Percentiles rank a stretch among this genome's conserved stretches.
These are phyloP conservation scores for Pseudogymnoascus sp. DNA, from an alignment of 2,329 filamentous ascomycete genomes.

Conservation along the genomic window DNA sequence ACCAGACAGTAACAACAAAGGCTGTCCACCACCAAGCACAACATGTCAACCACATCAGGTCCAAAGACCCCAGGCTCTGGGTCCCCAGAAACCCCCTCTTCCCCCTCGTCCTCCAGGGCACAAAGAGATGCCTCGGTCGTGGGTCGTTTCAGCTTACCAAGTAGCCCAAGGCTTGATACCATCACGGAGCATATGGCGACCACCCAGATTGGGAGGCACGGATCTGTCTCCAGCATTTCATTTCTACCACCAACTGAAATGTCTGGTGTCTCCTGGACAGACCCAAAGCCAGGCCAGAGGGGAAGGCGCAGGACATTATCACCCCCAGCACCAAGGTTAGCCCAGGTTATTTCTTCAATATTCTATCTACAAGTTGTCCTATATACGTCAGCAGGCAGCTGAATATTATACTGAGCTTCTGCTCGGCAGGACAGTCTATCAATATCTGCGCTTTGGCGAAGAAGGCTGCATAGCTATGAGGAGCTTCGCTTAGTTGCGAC, in stretches of 20 bases:
- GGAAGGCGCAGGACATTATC: slow-evolving; percentile 26
- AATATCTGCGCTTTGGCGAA: neutral
- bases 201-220: slow-evolving; percentile 18
- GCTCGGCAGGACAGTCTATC: neutral
- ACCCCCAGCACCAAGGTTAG: slow-evolving; percentile 33
- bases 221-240: slow-evolving; percentile 23
- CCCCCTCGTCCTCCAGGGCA: neutral
- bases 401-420: neutral
- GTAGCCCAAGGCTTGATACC: slow-evolving; percentile 21
- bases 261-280: slow-evolving; percentile 13
- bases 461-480: slow-evolving; percentile 17
- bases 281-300: slow-evolving; percentile 14
- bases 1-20: neutral
- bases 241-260: slow-evolving; percentile 19
- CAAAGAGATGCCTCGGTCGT: neutral
- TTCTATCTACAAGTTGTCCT: neutral
- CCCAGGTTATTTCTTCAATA: slow-evolving; percentile 12
- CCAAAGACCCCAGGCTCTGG: neutral
- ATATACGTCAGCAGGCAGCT: neutral
- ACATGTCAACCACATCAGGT: neutral
- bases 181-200: slow-evolving; percentile 29
- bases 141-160: neutral
- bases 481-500: slow-evolving; percentile 1
- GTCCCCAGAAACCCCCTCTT: neutral
- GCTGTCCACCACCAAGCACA: neutral